Evolutionary conservation across 768 basidiomycete genomes (phyloP).

Genomic region (Lentinula aciculospora): DNA sequence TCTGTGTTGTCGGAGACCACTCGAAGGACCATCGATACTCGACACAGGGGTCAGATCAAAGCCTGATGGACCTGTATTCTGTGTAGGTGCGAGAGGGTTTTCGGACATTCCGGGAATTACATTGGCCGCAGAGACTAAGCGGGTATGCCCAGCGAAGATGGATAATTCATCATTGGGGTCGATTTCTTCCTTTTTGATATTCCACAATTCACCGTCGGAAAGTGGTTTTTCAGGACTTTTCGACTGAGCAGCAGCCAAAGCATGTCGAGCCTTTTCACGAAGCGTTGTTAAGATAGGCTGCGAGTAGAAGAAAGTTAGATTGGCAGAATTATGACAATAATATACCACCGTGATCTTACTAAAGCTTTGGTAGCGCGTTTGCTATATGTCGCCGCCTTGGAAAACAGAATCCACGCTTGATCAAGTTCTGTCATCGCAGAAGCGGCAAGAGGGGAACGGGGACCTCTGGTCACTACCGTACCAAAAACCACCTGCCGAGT

Average conservation of each 20-base stretch:
- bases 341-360: constrained; percentile 30
- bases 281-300: constrained; percentile 59
- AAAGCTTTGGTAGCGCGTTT: constrained; percentile 62
- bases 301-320: not conserved
- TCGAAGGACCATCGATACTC: constrained; percentile 10
- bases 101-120: not conserved
- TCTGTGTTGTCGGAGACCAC: constrained; percentile 5
- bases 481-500: constrained; percentile 63
- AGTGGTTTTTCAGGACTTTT: constrained; percentile 22
- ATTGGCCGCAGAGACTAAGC: constrained; percentile 37
- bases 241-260: constrained; percentile 37
- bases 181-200: constrained; percentile 43
- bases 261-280: constrained; percentile 60
- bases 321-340: not conserved
- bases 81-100: not conserved
- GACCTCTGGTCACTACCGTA: constrained; percentile 71
- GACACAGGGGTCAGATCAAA: constrained; percentile 5
- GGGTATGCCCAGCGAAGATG: constrained; percentile 64
- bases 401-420: constrained; percentile 60
- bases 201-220: constrained; percentile 38
- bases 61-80: not conserved
- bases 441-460: constrained; percentile 59
- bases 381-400: constrained; percentile 51
- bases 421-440: constrained; percentile 69
- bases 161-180: constrained; percentile 54